Evolutionary conservation across 139 green algal genomes (phyloP).

Genomic region (Coelastrella sp.): DNA sequence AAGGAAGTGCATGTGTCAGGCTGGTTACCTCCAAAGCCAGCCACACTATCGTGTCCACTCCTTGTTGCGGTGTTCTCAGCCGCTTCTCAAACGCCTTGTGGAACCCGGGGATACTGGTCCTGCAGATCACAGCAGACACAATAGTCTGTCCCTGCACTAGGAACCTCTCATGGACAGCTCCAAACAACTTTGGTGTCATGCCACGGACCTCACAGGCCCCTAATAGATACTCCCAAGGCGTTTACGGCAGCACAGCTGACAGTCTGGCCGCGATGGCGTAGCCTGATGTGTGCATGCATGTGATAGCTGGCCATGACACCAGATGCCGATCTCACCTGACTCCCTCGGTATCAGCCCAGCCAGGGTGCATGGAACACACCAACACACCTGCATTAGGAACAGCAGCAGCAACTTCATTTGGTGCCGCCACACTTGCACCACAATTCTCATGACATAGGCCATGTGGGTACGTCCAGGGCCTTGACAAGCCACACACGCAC

Average conservation of each 20-base stretch:
- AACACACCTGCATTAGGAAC: constrained; percentile 51
- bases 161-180: too few relatives aligned
- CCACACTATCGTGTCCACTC: constrained; percentile 77
- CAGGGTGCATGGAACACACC: constrained; percentile 66
- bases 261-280: too few relatives aligned
- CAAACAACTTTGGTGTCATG: too few relatives aligned
- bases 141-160: too few relatives aligned
- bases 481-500: too few relatives aligned
- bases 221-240: too few relatives aligned
- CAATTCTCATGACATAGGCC: too few relatives aligned
- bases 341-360: constrained; percentile 76
- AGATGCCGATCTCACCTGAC: constrained; percentile 41
- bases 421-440: too few relatives aligned
- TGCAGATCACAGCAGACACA: background rate
- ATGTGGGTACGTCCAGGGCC: too few relatives aligned
- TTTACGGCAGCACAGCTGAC: too few relatives aligned
- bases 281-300: background rate
- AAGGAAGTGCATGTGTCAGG: too few relatives aligned
- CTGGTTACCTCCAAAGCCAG: constrained; percentile 65
- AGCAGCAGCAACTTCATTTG: background rate
- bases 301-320: background rate
- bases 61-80: constrained; percentile 65
- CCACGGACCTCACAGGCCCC: too few relatives aligned
- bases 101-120: constrained; percentile 76
- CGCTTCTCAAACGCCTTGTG: constrained; percentile 63